Percentiles rank a stretch among this genome's conserved stretches.
These are phyloP conservation scores for Xerocomus minutiporus DNA, from an alignment of 1,284 basidiomycete species.

Conservation along the genomic window DNA sequence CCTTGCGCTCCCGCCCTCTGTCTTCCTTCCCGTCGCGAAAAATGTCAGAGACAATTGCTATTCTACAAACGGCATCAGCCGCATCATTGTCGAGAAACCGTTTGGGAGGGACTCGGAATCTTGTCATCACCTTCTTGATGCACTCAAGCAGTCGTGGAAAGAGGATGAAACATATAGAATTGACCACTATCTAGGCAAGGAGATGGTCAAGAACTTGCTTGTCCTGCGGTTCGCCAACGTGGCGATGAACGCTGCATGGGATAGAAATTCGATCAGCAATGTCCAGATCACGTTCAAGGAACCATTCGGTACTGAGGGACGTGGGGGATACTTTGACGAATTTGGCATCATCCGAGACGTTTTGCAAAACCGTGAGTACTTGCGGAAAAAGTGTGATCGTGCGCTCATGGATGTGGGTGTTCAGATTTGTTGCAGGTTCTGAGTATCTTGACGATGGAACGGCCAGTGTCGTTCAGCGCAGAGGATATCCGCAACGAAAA, in stretches of 20 bases:
- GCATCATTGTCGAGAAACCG: conserved; percentile 95
- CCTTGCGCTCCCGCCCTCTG: conserved; percentile 90
- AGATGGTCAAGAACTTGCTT: conserved; percentile 98
- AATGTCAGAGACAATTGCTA: conserved; percentile 84
- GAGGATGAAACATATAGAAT: conserved; percentile 98
- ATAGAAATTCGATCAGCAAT: conserved; percentile 91
- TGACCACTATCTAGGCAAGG: conserved; percentile 97
- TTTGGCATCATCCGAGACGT: conserved; percentile 97
- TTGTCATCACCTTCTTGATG: conserved; percentile 73
- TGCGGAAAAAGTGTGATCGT: conserved; percentile 7
- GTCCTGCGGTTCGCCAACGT: conserved; percentile 92
- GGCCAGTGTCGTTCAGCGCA: conserved; percentile 93
- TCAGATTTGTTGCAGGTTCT: conserved; percentile 90
- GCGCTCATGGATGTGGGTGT: conserved; percentile 10
- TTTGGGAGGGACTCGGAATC: conserved; percentile 92
- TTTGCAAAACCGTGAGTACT: conserved; percentile 86
- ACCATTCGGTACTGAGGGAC: conserved; percentile 94
- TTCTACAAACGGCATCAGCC: conserved; percentile 61
- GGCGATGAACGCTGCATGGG: conserved; percentile 82
- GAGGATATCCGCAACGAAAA: conserved; percentile 98
- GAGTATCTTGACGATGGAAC: conserved; percentile 91
- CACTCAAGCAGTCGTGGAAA: conserved; percentile 83
- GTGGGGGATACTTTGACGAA: conserved; percentile 97
- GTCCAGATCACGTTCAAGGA: conserved; percentile 99
- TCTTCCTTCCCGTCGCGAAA: conserved; percentile 85